These are phyloP conservation scores for Paspalum notatum DNA, from an alignment of 176 grass and related monocot genomes.

Conservation along the genomic window DNA sequence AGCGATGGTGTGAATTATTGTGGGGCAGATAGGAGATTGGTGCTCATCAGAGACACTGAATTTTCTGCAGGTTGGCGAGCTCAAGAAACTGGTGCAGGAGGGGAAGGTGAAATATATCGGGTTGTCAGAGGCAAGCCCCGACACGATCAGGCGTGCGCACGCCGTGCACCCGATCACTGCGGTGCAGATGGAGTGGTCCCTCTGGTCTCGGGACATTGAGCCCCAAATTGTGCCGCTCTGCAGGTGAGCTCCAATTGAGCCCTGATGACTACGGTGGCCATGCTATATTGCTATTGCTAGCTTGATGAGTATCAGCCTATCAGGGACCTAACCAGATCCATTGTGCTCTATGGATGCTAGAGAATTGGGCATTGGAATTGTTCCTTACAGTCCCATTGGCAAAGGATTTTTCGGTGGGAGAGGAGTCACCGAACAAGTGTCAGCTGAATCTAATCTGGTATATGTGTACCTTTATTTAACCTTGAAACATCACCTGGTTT, in stretches of 20 bases:
- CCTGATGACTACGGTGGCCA: no score
- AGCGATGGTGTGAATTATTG: no score
- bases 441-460: constrained; percentile 64
- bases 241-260: constrained; percentile 41
- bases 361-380: constrained; percentile 80
- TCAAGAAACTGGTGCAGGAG: constrained; percentile 75
- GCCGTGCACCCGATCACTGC: constrained; percentile 64
- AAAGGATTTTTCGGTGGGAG: constrained; percentile 71
- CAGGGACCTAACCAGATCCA: not conserved
- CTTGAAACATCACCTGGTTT: no score
- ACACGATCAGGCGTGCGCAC: constrained; percentile 70
- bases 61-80: constrained; percentile 53
- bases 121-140: constrained; percentile 63
- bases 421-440: constrained; percentile 54
- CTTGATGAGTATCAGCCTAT: not conserved
- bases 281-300: no score
- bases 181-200: constrained; percentile 88
- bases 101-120: constrained; percentile 73
- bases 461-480: not conserved
- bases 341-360: constrained; percentile 37
- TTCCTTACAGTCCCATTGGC: constrained; percentile 78
- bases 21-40: no score
- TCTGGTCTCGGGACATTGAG: constrained; percentile 80
- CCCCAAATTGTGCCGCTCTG: constrained; percentile 77
- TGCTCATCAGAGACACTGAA: not conserved